Evolutionary conservation across 768 basidiomycete species (phyloP).

Genomic region (Coprinopsis marcescibilis): DNA sequence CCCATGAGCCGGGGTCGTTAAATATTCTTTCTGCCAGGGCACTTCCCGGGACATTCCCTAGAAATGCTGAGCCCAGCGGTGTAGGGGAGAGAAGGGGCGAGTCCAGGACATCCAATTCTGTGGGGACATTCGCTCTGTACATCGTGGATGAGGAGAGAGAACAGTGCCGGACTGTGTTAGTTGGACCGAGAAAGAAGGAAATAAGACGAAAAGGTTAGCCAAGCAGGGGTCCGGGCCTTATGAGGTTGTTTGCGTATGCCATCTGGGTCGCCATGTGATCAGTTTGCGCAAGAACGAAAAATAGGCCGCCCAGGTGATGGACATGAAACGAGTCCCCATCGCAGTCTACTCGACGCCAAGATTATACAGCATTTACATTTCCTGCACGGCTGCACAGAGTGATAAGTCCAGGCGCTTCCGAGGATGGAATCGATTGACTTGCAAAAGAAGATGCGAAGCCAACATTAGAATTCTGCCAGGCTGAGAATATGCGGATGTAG

Average conservation of each 20-base stretch:
- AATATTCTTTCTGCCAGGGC: slow-evolving; percentile 38
- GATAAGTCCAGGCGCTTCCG: background rate
- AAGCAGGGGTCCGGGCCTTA: background rate
- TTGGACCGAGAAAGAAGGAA: background rate
- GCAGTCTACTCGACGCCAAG: background rate
- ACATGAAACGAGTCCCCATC: slow-evolving; percentile 6
- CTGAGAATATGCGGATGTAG: no score
- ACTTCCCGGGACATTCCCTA: slow-evolving; percentile 29
- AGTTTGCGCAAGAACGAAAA: background rate
- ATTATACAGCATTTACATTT: background rate
- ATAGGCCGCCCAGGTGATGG: slow-evolving; percentile 2
- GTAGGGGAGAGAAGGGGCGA: slow-evolving; percentile 27
- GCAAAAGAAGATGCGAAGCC: no score
- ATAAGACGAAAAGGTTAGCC: background rate
- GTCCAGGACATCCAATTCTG: slow-evolving; percentile 35
- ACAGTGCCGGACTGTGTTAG: slow-evolving; percentile 2
- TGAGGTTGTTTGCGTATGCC: background rate
- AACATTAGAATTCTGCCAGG: no score
- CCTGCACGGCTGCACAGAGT: background rate
- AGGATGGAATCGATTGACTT: no score
- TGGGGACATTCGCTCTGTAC: slow-evolving; percentile 10
- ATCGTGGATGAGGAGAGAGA: background rate
- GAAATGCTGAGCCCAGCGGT: slow-evolving; percentile 22
- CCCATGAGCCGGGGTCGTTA: slow-evolving; percentile 40
- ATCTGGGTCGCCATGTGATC: background rate